Evolutionary conservation across 495 filamentous ascomycete genomes (phyloP).

Genomic region (Massariosphaeria phaeospora): DNA sequence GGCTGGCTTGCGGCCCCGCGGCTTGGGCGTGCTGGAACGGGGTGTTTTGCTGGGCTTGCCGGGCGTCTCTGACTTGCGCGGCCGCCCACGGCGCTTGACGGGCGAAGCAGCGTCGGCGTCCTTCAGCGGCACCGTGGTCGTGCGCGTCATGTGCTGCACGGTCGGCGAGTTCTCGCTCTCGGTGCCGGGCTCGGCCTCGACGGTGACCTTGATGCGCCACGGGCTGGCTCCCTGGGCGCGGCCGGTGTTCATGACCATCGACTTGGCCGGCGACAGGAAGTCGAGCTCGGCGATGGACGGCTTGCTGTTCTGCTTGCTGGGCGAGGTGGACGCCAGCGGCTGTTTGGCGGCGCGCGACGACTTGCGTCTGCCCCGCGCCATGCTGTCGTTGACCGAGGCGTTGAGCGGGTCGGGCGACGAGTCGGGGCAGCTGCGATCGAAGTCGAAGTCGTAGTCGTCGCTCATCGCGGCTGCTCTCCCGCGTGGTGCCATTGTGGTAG

Average conservation of each 20-base stretch:
- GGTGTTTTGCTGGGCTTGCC: constrained; percentile 5
- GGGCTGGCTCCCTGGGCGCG: constrained; percentile 32
- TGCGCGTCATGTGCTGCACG: constrained; percentile 21
- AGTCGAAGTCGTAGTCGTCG: constrained; percentile 19
- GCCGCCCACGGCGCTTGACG: constrained; percentile 32
- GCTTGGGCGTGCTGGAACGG: constrained; percentile 11
- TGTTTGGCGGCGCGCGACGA: constrained; percentile 7
- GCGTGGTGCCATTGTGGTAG: constrained; percentile 5
- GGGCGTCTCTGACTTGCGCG: constrained; percentile 22
- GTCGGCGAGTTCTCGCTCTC: constrained; percentile 32
- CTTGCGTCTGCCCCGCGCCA: neutral
- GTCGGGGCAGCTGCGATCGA: constrained; percentile 25
- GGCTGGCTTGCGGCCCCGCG: constrained; percentile 34
- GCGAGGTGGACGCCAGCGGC: constrained; percentile 22
- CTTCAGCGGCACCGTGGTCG: constrained; percentile 36
- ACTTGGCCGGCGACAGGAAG: constrained; percentile 37
- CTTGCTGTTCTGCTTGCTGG: constrained; percentile 20
- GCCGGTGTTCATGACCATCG: constrained; percentile 38
- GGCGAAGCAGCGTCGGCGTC: constrained; percentile 30
- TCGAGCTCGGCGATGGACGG: constrained; percentile 2
- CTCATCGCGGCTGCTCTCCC: neutral
- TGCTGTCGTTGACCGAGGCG: constrained; percentile 10
- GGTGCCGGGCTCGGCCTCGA: constrained; percentile 39
- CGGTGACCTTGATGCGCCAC: constrained; percentile 43
- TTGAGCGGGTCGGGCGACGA: constrained; percentile 34